phyloP scores from a whole-genome alignment of 208 protist species.

The Vickermania spadyakhi region DNA sequence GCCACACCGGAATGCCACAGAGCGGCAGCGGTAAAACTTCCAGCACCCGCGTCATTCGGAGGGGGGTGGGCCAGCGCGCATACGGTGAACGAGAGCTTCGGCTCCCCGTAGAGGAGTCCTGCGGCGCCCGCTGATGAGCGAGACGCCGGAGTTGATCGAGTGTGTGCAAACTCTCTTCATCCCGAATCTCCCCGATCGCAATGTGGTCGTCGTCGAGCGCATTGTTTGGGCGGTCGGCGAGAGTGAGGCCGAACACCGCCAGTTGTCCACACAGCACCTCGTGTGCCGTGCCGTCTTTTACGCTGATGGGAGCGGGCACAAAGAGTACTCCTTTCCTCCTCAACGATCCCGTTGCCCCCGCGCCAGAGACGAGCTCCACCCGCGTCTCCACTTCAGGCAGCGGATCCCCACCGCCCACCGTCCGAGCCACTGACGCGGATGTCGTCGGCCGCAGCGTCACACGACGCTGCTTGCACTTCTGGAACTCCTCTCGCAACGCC shows the following conservation, averaged over 20 bases:
- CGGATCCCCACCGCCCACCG: no score
- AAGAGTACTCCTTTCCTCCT: slow-evolving; percentile 35
- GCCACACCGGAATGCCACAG: not conserved
- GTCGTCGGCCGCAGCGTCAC: no score
- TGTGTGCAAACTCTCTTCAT: slow-evolving; percentile 16
- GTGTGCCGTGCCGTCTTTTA: no score
- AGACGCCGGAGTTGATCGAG: slow-evolving; percentile 3
- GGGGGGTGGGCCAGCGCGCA: slow-evolving; percentile 18
- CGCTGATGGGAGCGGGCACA: slow-evolving; percentile 5
- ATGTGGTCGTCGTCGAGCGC: slow-evolving; percentile 51
- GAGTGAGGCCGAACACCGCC: slow-evolving; percentile 41
- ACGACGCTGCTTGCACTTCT: not conserved
- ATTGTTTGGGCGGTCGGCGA: slow-evolving; percentile 35
- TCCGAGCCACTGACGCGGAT: no score
- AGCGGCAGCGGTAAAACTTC: slow-evolving; percentile 1
- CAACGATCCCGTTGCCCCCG: slow-evolving; percentile 8
- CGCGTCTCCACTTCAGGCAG: no score
- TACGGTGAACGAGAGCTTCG: not conserved
- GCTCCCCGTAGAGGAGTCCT: not conserved
- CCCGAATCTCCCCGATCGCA: slow-evolving; percentile 43
- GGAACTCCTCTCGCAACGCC: slow-evolving; percentile 3
- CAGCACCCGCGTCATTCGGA: slow-evolving; percentile 50
- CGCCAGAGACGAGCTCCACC: not conserved
- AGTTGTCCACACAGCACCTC: no score
- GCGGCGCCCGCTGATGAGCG: not conserved